A percentile compares a stretch with the other conserved stretches of the same genome.
Evolutionary conservation across 768 basidiomycete genomes (phyloP).

Genomic region (Wakefieldia striispora): DNA sequence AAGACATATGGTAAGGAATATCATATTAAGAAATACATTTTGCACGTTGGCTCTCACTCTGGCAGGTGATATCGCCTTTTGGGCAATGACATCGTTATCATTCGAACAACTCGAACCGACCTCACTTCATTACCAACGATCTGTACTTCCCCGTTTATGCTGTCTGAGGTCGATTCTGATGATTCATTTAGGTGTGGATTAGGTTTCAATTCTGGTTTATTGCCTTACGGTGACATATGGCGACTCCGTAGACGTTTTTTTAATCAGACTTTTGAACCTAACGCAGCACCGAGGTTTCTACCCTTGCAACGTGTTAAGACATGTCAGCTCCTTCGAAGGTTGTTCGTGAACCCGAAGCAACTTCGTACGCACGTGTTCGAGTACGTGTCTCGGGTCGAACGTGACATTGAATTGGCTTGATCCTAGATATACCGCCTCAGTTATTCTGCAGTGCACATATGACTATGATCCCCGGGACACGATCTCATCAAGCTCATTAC

Average conservation of each 20-base stretch:
- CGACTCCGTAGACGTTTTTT: slow-evolving; percentile 26
- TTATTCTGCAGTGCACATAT: slow-evolving; percentile 6
- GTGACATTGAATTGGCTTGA: no score
- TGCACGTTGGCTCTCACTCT: no score
- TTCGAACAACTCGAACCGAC: slow-evolving; percentile 36
- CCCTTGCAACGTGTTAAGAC: slow-evolving; percentile 28
- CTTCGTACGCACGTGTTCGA: slow-evolving; percentile 31
- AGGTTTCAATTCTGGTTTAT: slow-evolving; percentile 14
- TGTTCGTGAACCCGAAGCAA: slow-evolving; percentile 31
- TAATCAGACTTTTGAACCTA: slow-evolving; percentile 17
- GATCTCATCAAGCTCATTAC: not conserved
- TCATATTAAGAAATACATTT: no score
- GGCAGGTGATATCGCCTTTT: slow-evolving; percentile 7
- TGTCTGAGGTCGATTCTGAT: not conserved
- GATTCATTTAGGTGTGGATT: slow-evolving; percentile 11
- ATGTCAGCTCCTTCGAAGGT: slow-evolving; percentile 28
- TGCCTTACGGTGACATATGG: slow-evolving; percentile 30
- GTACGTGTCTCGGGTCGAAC: slow-evolving; percentile 6
- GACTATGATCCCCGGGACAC: slow-evolving; percentile 8
- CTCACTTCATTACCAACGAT: slow-evolving; percentile 2
- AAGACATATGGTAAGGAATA: not conserved
- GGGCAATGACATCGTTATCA: slow-evolving; percentile 22
- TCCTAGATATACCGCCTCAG: slow-evolving; percentile 6
- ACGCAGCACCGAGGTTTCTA: slow-evolving; percentile 19
- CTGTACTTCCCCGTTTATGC: not conserved